Evolutionary conservation across 2,329 filamentous ascomycete genomes (phyloP), one percentile per base, ranked within the genome.

Genomic region (Tolypocladium cylindrosporum): DNA sequence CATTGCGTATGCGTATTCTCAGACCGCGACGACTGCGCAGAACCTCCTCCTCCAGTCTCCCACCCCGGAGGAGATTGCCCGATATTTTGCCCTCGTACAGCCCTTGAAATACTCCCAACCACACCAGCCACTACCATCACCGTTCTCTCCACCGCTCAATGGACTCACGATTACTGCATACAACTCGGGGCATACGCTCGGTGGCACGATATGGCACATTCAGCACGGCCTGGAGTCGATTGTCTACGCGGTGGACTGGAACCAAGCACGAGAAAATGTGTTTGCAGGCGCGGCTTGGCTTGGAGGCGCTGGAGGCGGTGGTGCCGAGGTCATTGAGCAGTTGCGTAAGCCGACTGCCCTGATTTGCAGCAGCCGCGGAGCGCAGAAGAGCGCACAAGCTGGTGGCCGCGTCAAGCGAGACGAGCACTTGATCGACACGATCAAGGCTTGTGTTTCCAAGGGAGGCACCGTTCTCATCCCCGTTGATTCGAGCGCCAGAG

Each of bases 151-250:
- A 4, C 89, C 93, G 1, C 79, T 97, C 19, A 92, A 94, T 64
- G 92, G 92, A 5, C 83, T 99, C 21, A 96, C 91, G 2, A 90
- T 99, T 63, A 99, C 94, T 1, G 94, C 94, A 0, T 97, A 97
- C 75, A 96, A 95, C 73, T 91, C 94, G 9, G 94, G 94, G 62
- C 93, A 97, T 70, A 97, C 93, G 0, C 82, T 97, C 0, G 94
- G 94, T 71, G 94, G 94, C 58, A 97, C 94, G 31, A 96, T 99
- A 77, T 99, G 94, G 94, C 93, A 97, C 68, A 92, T 99, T 63
- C 93, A 97, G 67, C 91, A 97, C 75, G 91, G 92, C 0, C 82
- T 97, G 69, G 94, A 99, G 71, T 97, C 92, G 1, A 93, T 99
- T 48, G 92, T 99, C 1, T 97, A 99, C 67, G 93, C 94, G 0